Conservation (phyloP, 768 basidiomycete species). For the Serpula lacrymans region DNA sequence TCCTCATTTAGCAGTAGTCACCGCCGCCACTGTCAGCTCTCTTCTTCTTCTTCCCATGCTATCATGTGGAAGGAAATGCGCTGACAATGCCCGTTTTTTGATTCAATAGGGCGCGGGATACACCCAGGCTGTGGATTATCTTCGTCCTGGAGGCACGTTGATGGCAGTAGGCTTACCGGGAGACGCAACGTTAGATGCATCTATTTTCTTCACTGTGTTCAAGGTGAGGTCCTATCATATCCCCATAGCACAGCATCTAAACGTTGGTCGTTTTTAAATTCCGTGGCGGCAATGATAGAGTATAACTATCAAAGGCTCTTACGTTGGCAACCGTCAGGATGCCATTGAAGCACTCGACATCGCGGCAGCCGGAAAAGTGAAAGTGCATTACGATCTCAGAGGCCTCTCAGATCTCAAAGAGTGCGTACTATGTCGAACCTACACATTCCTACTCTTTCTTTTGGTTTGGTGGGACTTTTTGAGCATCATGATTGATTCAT, state of each 20-base stretch:
- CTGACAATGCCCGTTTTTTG: constrained; percentile 13
- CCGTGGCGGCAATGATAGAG: constrained; percentile 17
- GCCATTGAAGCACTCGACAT: constrained; percentile 77
- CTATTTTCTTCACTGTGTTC: constrained; percentile 70
- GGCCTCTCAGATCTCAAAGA: constrained; percentile 49
- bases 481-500: not conserved
- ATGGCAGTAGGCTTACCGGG: constrained; percentile 78
- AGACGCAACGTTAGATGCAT: constrained; percentile 52
- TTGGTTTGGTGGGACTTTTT: too few relatives aligned
- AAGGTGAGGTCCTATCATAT: constrained; percentile 42
- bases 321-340: constrained; percentile 77
- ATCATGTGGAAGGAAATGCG: constrained; percentile 25
- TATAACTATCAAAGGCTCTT: constrained; percentile 30
- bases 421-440: constrained; percentile 31
- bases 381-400: constrained; percentile 47
- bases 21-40: constrained; percentile 44
- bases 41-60: constrained; percentile 1
- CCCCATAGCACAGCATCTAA: constrained; percentile 26
- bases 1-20: constrained; percentile 67
- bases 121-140: constrained; percentile 66
- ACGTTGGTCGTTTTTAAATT: constrained; percentile 1
- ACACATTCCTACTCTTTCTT: not conserved
- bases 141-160: constrained; percentile 67
- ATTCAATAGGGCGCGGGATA: constrained; percentile 34
- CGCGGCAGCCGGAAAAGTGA: constrained; percentile 68